Evolutionary conservation across 2,329 filamentous ascomycete genomes (phyloP).

Genomic region (Periconia sp.): DNA sequence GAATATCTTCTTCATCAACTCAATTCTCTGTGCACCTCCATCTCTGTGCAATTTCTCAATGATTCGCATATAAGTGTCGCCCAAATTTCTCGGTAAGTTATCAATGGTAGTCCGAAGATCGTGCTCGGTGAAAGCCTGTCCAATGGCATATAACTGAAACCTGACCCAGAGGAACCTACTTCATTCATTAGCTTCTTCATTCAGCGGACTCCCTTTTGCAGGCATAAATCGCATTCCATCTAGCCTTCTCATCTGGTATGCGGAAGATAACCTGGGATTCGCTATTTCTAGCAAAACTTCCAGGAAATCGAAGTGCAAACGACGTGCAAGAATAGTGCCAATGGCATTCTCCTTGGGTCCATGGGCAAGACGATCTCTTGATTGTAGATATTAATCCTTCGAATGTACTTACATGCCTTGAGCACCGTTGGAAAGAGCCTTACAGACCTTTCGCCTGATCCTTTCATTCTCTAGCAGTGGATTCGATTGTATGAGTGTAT

Average conservation of each 20-base stretch:
- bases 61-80: conserved; percentile 31
- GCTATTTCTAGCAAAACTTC: too few species aligned
- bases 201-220: too few species aligned
- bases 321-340: too few species aligned
- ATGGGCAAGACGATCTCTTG: too few species aligned
- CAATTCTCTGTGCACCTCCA: conserved; percentile 7
- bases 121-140: conserved; percentile 28
- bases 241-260: too few species aligned
- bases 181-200: too few species aligned
- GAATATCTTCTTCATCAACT: conserved; percentile 16
- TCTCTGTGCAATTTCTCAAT: conserved; percentile 10
- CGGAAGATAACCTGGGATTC: too few species aligned
- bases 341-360: too few species aligned
- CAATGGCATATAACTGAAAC: conserved; percentile 36
- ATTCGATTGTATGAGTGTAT: conserved; percentile 5
- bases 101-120: conserved; percentile 26
- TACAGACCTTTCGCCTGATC: conserved; percentile 15
- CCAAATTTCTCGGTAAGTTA: conserved; percentile 30
- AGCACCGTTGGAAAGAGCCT: conserved; percentile 14
- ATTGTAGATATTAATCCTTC: too few species aligned
- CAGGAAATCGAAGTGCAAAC: too few species aligned
- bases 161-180: conserved; percentile 42
- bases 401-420: conserved; percentile 24
- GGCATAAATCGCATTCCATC: too few species aligned
- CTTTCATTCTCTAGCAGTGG: conserved; percentile 6